These are phyloP conservation scores for Wickerhamiella cacticola DNA, from an alignment of 805 yeast species.

Conservation along the genomic window DNA sequence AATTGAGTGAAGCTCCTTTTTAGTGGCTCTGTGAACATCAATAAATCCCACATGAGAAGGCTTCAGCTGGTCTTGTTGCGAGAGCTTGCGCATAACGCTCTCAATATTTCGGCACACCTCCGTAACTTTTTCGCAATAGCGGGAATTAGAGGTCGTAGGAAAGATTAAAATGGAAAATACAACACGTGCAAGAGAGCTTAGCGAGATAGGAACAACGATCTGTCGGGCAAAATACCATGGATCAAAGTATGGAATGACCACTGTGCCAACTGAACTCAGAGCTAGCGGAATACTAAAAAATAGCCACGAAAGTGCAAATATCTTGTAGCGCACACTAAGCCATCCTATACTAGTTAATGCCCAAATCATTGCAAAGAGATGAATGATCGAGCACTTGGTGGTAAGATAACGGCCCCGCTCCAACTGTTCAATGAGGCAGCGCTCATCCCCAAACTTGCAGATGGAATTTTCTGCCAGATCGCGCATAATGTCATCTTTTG, in stretches of 20 bases:
- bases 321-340: constrained; percentile 10
- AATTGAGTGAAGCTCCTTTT: neutral
- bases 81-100: neutral
- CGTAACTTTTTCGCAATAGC: constrained; percentile 16
- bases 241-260: constrained; percentile 15
- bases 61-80: neutral
- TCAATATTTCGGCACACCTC: constrained; percentile 12
- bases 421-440: constrained; percentile 16
- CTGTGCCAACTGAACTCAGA: constrained; percentile 12
- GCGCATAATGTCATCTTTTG: constrained; percentile 8
- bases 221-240: constrained; percentile 17
- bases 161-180: constrained; percentile 18
- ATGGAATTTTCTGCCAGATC: constrained; percentile 14
- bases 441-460: constrained; percentile 14
- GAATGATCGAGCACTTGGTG: constrained; percentile 19
- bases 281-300: constrained; percentile 18
- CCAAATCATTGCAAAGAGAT: constrained; percentile 18
- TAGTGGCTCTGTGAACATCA: neutral
- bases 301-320: constrained; percentile 17
- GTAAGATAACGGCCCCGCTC: constrained; percentile 19
- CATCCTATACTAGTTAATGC: constrained; percentile 13
- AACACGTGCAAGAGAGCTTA: constrained; percentile 18
- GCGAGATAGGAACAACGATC: constrained; percentile 22
- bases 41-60: constrained; percentile 17
- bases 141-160: constrained; percentile 22